A percentile compares a stretch with the other conserved stretches of the same genome.
These are phyloP conservation scores for Stipa capillata DNA, from an alignment of 176 grass and related monocot species.

Conservation along the genomic window DNA sequence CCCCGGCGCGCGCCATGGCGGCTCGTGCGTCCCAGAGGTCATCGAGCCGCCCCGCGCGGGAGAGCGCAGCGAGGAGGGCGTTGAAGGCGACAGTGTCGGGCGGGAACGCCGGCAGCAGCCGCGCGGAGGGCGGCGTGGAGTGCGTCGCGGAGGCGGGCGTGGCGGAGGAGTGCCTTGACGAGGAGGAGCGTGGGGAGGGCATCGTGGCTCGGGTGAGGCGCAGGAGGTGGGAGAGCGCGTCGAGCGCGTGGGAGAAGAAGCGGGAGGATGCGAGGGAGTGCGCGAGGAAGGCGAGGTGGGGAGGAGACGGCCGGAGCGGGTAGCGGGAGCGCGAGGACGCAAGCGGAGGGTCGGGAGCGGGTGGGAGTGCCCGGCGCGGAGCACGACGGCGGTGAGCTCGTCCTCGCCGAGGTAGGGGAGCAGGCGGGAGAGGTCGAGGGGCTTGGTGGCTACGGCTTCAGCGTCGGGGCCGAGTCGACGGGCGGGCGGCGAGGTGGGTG, in stretches of 20 bases:
- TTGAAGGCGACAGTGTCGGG: constrained; percentile 59
- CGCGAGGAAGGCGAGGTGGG: constrained; percentile 58
- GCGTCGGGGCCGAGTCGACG: neutral
- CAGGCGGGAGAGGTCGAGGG: constrained; percentile 34
- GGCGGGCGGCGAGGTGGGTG: constrained; percentile 34
- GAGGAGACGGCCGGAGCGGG: constrained; percentile 32
- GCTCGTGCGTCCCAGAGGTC: constrained; percentile 52
- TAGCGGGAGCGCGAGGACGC: constrained; percentile 37
- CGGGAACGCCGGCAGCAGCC: constrained; percentile 25
- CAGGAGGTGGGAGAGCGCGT: constrained; percentile 52
- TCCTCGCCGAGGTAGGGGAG: constrained; percentile 59
- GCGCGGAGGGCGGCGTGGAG: constrained; percentile 40
- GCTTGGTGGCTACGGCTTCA: neutral
- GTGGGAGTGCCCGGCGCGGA: constrained; percentile 57
- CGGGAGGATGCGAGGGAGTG: constrained; percentile 55
- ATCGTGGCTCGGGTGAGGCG: constrained; percentile 46
- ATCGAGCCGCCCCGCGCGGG: constrained; percentile 24
- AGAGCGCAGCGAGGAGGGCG: constrained; percentile 51
- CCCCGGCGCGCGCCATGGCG: constrained; percentile 36
- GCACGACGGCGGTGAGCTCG: constrained; percentile 57
- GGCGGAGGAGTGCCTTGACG: constrained; percentile 54
- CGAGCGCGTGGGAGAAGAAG: constrained; percentile 48
- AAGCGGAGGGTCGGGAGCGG: constrained; percentile 68
- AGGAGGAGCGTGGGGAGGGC: constrained; percentile 52
- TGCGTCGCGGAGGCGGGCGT: constrained; percentile 36